phyloP scores from a whole-genome alignment of 345 rosid genomes.

The Hibiscus tridactylites region DNA sequence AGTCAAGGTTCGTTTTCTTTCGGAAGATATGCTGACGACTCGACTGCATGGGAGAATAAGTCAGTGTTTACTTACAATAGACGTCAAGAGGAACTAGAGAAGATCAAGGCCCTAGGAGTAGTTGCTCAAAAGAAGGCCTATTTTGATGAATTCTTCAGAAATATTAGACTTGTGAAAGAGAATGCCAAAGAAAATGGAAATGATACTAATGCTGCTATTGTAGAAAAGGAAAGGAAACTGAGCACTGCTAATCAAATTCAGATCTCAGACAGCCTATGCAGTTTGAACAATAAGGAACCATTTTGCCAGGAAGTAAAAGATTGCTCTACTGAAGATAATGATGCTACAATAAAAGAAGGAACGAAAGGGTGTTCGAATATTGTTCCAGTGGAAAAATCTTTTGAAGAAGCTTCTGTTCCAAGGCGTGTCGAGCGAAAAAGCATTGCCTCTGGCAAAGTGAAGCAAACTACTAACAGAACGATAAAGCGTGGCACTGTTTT shows the following conservation, averaged over 20 bases:
- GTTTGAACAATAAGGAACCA: background rate
- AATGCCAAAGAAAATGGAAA: background rate
- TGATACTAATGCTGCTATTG: background rate
- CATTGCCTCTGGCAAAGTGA: background rate
- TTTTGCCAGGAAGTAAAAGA: background rate
- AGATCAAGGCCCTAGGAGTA: background rate
- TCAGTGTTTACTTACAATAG: background rate
- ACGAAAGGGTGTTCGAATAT: background rate
- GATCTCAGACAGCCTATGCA: background rate
- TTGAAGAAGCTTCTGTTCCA: background rate
- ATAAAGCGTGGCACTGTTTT: background rate
- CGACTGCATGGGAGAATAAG: background rate
- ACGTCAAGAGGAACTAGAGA: background rate
- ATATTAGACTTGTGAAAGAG: background rate
- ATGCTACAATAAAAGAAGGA: background rate
- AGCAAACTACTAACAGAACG: background rate
- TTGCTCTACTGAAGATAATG: background rate
- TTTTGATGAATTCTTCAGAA: background rate
- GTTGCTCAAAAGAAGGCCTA: slow-evolving; percentile 4
- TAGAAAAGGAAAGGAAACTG: background rate
- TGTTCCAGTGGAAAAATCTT: background rate
- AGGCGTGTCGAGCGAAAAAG: background rate
- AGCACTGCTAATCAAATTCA: background rate
- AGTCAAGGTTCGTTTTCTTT: background rate
- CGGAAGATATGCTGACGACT: background rate